Base-by-base conservation (phyloP, 164 flowering plant genomes). In the Piper betle region DNA sequence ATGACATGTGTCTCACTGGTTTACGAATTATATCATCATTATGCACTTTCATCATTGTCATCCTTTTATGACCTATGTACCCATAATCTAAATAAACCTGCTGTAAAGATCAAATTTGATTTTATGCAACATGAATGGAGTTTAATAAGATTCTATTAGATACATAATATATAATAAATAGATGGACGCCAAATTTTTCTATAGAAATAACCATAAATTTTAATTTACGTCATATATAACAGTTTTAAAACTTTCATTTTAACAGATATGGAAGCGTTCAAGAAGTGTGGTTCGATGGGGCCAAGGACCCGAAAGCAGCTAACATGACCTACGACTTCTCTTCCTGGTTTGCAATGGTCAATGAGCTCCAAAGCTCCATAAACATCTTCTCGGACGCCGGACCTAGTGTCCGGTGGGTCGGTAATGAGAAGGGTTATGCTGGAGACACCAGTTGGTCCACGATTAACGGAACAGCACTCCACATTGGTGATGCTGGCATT, bases 221-320 rank as follows among this genome's bases (percentile, higher is more conserved):
- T n/a, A n/a, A n/a, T n/a, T n/a, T n/a, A n/a, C n/a, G n/a, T n/a
- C n/a, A n/a, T n/a, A n/a, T n/a, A n/a, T n/a, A n/a, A n/a, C n/a
- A n/a, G n/a, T n/a, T n/a, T n/a, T n/a, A n/a, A n/a, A 2, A 0
- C 1, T 58, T 58, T 16, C 10, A 39, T 16, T 16, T 38, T 0
- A 33, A 8, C 33, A 87, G 96, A 33, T 92, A 92, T 78, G 96
- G 96, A 39, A 73, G 73, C 69, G 77, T 92, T 20, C 75, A 75
- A 46, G 98, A 92, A 78, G 84, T 92, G 39, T 89, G 98, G 98
- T 92, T 92, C 37, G 98, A 92, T 64, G 98, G 98, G 55, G 96
- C 96, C 4, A 92, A 89, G 69, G 98, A 91, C 0, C 2, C 79
- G 8, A 78, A 89, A 64, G 88, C 87, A 5, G 67, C 83, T 39